These are phyloP conservation scores for Adansonia gregorii DNA, from an alignment of 441 rosid species.

Conservation along the genomic window DNA sequence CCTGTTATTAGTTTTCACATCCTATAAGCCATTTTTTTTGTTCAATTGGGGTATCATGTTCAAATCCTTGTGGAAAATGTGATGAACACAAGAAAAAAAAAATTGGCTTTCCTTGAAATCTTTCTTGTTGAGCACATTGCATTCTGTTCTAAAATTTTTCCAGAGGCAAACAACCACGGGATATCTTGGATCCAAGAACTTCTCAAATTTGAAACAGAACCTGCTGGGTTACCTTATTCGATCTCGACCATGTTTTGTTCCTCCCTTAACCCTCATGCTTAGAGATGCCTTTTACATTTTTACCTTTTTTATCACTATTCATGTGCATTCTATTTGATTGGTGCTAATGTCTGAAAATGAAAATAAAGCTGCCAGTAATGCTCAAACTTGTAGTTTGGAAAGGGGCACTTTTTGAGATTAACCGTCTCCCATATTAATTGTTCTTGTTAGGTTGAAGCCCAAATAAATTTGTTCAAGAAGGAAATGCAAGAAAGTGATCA, in stretches of 20 bases:
- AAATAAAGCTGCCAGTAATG: background rate
- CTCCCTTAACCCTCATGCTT: background rate
- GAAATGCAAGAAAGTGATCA: slow-evolving; percentile 54
- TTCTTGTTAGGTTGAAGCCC: slow-evolving; percentile 55
- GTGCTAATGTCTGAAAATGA: slow-evolving; percentile 14
- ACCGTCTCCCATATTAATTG: slow-evolving; percentile 9
- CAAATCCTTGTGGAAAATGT: background rate
- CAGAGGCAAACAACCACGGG: background rate
- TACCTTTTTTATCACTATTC: slow-evolving; percentile 7
- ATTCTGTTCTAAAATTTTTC: background rate
- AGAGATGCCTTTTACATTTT: background rate
- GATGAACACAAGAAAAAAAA: background rate
- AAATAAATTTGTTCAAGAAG: slow-evolving; percentile 49
- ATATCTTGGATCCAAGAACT: background rate
- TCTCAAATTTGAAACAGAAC: background rate
- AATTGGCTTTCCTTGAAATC: background rate
- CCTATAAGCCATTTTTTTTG: background rate
- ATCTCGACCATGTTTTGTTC: background rate
- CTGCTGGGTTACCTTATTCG: background rate
- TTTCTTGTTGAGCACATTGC: slow-evolving; percentile 14
- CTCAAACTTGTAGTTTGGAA: background rate
- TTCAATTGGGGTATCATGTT: background rate
- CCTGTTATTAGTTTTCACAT: background rate
- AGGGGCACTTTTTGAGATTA: background rate
- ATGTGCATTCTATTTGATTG: background rate